Evolutionary conservation across 257 asterid species (phyloP).

Genomic region (Solanum medicagineum): DNA sequence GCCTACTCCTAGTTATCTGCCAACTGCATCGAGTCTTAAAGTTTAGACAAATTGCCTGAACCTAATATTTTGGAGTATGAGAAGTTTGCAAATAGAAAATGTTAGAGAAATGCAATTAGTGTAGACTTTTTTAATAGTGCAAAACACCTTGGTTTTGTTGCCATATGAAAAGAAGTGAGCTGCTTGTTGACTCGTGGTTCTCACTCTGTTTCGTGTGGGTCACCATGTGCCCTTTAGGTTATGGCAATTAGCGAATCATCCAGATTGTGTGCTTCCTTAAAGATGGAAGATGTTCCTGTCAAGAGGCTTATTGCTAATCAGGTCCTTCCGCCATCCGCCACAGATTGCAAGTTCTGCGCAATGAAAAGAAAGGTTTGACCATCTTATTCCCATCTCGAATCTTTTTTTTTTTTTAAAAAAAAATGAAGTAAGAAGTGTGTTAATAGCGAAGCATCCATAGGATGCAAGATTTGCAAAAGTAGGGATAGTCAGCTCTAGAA

Average conservation of each 20-base stretch:
- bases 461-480: not conserved
- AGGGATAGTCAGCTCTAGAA: not conserved
- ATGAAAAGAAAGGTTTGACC: slow-evolving; percentile 72
- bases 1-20: not conserved
- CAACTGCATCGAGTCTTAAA: not conserved
- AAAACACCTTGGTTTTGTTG: not conserved
- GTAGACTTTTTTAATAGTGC: not conserved
- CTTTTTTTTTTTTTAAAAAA: not conserved
- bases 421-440: not conserved
- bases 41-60: not conserved
- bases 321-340: slow-evolving; percentile 74
- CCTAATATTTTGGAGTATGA: not conserved
- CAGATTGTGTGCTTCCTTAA: slow-evolving; percentile 78
- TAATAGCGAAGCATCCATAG: not conserved
- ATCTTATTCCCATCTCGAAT: not conserved
- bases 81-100: not conserved
- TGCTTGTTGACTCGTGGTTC: not conserved
- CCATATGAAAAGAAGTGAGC: not conserved
- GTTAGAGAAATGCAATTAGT: not conserved
- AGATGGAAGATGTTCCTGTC: slow-evolving; percentile 85
- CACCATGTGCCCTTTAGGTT: slow-evolving; percentile 34
- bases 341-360: slow-evolving; percentile 95
- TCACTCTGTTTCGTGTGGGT: not conserved
- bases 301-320: slow-evolving; percentile 89
- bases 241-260: slow-evolving; percentile 98